Conservation (phyloP, 2,329 filamentous ascomycete genomes). For the Fusarium tuaranense region DNA sequence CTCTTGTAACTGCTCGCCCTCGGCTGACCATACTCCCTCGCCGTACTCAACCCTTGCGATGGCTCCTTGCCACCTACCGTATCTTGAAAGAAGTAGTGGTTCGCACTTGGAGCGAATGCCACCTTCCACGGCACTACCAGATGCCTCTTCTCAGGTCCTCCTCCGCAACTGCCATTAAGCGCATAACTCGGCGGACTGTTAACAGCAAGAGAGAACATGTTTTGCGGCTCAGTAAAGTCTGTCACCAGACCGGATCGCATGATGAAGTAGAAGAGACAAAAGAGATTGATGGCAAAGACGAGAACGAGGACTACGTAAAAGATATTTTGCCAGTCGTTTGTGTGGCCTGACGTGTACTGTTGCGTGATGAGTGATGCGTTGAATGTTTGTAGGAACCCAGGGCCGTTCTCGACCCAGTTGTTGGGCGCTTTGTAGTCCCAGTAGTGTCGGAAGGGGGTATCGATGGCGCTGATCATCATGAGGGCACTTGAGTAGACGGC, state of each 20-base stretch:
- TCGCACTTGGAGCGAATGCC: constrained; percentile 50
- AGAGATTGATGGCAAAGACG: constrained; percentile 75
- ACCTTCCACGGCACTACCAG: constrained; percentile 58
- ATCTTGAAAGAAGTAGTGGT: constrained; percentile 59
- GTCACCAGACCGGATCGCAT: constrained; percentile 72
- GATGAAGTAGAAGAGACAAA: constrained; percentile 72
- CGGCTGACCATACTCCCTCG: constrained; percentile 26
- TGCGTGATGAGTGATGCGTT: constrained; percentile 72
- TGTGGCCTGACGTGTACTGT: constrained; percentile 77
- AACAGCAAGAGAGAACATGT: constrained; percentile 78
- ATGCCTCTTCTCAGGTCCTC: constrained; percentile 50
- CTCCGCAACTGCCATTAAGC: constrained; percentile 54
- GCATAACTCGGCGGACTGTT: constrained; percentile 62
- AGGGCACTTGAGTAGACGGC: constrained; percentile 78
- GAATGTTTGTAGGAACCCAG: constrained; percentile 68
- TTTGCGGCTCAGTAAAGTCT: constrained; percentile 83
- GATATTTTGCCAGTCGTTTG: constrained; percentile 68
- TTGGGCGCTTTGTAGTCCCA: constrained; percentile 58
- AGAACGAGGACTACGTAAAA: constrained; percentile 76
- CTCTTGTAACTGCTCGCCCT: constrained; percentile 44
- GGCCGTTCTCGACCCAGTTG: constrained; percentile 51
- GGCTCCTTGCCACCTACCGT: constrained; percentile 46
- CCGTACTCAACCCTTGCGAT: constrained; percentile 51
- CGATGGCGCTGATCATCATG: constrained; percentile 68
- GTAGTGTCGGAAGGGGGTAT: constrained; percentile 70